phyloP scores from a whole-genome alignment of 306 rosid genomes.

The Heteromeles arbutifolia region DNA sequence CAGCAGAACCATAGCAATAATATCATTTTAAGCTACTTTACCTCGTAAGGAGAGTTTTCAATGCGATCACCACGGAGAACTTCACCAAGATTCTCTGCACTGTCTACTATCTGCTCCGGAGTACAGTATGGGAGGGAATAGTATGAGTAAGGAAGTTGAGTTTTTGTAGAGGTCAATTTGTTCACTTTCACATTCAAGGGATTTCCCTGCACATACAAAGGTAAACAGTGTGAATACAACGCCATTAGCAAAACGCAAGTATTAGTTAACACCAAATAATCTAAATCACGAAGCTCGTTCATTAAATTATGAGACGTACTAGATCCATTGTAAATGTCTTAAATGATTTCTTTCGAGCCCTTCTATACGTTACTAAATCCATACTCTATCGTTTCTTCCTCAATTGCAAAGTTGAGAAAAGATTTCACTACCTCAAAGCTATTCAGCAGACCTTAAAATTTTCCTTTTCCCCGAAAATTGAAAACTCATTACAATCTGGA shows the following conservation, averaged over 20 bases:
- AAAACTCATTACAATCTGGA: background rate
- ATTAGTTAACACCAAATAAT: background rate
- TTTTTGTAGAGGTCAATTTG: slow-evolving; percentile 78
- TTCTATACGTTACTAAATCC: background rate
- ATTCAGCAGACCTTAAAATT: background rate
- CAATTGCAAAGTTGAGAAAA: background rate
- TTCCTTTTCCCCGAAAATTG: background rate
- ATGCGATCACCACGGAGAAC: slow-evolving; percentile 91
- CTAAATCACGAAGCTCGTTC: background rate
- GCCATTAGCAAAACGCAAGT: background rate
- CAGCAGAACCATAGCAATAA: background rate
- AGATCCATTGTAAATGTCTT: background rate
- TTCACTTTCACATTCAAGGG: slow-evolving; percentile 73
- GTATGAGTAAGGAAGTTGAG: slow-evolving; percentile 82
- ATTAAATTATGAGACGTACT: background rate
- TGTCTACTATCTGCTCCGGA: slow-evolving; percentile 63
- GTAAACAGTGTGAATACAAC: background rate
- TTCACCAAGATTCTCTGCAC: slow-evolving; percentile 96
- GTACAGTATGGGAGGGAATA: slow-evolving; percentile 73
- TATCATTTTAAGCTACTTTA: slow-evolving; percentile 18
- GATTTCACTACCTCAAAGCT: background rate
- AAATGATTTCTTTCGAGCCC: background rate
- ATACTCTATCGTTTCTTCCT: background rate
- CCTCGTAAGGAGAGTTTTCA: slow-evolving; percentile 86
- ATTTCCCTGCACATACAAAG: slow-evolving; percentile 51